Evolutionary conservation across 169 alveolate genomes (phyloP), one percentile per base, ranked within the genome.

Genomic region (Toxoplasma gondii): DNA sequence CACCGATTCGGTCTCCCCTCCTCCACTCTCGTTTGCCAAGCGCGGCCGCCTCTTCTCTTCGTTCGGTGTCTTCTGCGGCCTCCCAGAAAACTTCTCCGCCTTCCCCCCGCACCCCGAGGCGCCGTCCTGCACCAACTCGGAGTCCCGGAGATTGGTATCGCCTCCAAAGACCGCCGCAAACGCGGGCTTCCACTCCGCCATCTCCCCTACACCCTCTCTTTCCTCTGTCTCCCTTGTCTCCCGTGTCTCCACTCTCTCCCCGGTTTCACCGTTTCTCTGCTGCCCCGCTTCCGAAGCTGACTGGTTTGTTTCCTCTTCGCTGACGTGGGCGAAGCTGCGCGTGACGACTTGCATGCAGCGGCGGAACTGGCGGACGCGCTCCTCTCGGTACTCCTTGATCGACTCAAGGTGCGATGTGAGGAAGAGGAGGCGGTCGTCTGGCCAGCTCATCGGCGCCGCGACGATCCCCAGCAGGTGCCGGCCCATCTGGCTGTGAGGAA

Each of bases 371-470:
- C 41, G 34, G 27, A 82, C 17, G 16, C 90, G 90, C 67, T 82
- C 90, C 5, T 41, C 90, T 9, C 90, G 53, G 41, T 19, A 82
- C 41, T 44, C 90, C 67, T 82, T 81, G 84, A 91, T 74, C 27
- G 94, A 91, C 88, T 93, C 95, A 17, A 93, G 58, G 81, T 93
- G 95, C 44, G 95, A 69, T 19, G 95, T 93, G 24, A 90, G 80
- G 44, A 93, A 64, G 80, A 84, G 94, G 67, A 93, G 54, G 17
- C 93, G 87, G 54, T 93, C 95, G 27, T 38, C 41, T 29, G 95
- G 95, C 45, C 93, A 7, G 70, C 67, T 92, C 86, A 88, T 69
- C 80, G 92, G 90, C 41, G 91, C 84, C 41, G 92, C 90, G 82
- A 83, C 81, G 74, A 88, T 92, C n/a, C 64, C 81, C 88, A 92